Conservation (phyloP, 148 eudicot genomes). For the Salicornia ramosissima region DNA sequence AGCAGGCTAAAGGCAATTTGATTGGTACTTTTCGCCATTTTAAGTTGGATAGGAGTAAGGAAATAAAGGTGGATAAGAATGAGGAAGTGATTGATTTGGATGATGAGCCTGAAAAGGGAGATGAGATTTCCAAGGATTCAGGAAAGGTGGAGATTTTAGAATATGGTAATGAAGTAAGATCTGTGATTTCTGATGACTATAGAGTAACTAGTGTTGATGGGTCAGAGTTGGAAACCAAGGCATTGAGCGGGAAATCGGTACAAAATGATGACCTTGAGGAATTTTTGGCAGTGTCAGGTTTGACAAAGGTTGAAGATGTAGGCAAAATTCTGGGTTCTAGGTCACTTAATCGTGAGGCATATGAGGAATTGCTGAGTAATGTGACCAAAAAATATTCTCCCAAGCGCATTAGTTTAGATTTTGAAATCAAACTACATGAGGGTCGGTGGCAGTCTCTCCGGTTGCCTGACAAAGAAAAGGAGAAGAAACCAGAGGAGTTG, state of each 20-base stretch:
- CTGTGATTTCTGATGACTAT: constrained; percentile 27
- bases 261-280: constrained; percentile 25
- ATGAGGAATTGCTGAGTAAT: constrained; percentile 38
- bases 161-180: constrained; percentile 29
- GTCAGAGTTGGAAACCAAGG: constrained; percentile 12
- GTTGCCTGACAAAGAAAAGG: constrained; percentile 32
- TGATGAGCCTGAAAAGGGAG: constrained; percentile 18
- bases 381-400: constrained; percentile 30
- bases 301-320: constrained; percentile 27
- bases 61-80: constrained; percentile 19
- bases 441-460: constrained; percentile 16
- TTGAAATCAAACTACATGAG: constrained; percentile 39
- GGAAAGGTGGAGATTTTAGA: constrained; percentile 35
- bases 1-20: constrained; percentile 22
- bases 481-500: constrained; percentile 42
- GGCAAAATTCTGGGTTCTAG: constrained; percentile 32
- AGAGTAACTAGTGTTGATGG: constrained; percentile 19
- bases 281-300: constrained; percentile 29
- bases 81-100: constrained; percentile 44
- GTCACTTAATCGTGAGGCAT: constrained; percentile 22
- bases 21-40: constrained; percentile 21
- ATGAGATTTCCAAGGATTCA: constrained; percentile 37
- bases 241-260: constrained; percentile 26
- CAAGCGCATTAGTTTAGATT: constrained; percentile 26
- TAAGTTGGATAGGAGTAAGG: constrained; percentile 22